Evolutionary conservation across 2,329 filamentous ascomycete species (phyloP), one percentile per base, ranked within the genome.

Genomic region (Tolypocladium paradoxum): DNA sequence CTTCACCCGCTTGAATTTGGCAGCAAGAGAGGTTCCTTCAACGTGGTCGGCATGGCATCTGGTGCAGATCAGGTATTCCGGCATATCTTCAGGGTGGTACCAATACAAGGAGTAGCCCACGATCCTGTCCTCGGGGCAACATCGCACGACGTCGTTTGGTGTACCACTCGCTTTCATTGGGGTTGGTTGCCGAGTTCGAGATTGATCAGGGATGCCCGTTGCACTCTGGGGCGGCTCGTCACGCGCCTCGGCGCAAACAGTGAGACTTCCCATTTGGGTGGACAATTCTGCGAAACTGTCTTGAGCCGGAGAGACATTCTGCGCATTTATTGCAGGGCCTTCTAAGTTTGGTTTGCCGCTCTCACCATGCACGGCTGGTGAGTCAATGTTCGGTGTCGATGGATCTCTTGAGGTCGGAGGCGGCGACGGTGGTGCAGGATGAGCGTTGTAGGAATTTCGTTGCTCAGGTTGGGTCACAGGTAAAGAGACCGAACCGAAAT

Each of bases 31-130:
- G 0, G 69, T 71, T 0, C 51, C 24, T 24, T 63, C 54, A 14
- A 76, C 66, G 53, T 71, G 52, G 33, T 71, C 68, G 6, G 65
- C 62, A 35, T 73, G 68, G 56, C 74, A 76, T 24, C 64, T 60
- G 2, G 70, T 71, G 56, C 73, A 76, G 35, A 75, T 61, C 3
- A 66, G 53, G 27, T 66, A 72, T 2, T 62, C 57, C 0, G 68
- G 64, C 3, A 61, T 35, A 4, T 62, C 60, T 2, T 56, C 53
- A 1, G 65, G 48, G 1, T 57, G 60, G 48, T 70, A 67, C 65
- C 68, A 72, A n/a, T 61, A 61, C 0, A 65, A 56, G 0, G 58
- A 54, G 40, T 69, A 70, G 22, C 58, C 56, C 0, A 70, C 55
- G 0, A 49, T 20, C 16, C 66, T 62, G 1, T 48, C 22, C 36